These are phyloP conservation scores for Verticillium albo-atrum DNA, from an alignment of 2,329 filamentous ascomycete species.

Conservation along the genomic window DNA sequence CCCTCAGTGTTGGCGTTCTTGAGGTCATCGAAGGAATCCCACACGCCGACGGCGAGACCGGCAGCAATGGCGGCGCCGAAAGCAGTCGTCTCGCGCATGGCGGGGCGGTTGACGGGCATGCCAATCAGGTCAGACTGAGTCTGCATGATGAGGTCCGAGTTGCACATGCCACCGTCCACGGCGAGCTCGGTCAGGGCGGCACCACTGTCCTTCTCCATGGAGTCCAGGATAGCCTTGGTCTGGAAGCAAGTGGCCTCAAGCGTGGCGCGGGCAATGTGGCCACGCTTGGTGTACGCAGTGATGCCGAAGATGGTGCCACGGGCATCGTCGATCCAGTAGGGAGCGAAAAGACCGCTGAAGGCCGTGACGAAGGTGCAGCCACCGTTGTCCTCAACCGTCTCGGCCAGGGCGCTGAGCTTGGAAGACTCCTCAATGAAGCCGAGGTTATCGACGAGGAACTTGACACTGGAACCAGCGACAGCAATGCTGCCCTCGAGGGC, in stretches of 20 bases:
- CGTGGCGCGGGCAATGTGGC: constrained; percentile 75
- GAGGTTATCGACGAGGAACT: constrained; percentile 58
- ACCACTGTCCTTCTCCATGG: constrained; percentile 78
- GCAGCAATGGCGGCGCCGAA: constrained; percentile 79
- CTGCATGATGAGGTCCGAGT: constrained; percentile 77
- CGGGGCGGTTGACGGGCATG: constrained; percentile 72
- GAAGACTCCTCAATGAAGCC: constrained; percentile 47
- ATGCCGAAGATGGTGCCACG: constrained; percentile 77
- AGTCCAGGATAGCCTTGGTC: constrained; percentile 75
- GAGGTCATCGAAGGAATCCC: constrained; percentile 69
- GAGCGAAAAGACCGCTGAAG: constrained; percentile 76
- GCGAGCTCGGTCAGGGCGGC: constrained; percentile 67
- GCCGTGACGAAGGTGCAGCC: constrained; percentile 76
- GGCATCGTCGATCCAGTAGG: constrained; percentile 82
- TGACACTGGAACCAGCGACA: constrained; percentile 71
- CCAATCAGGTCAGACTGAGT: constrained; percentile 77
- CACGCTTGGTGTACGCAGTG: constrained; percentile 70
- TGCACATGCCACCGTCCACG: constrained; percentile 82
- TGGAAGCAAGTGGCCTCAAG: constrained; percentile 80
- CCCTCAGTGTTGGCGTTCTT: constrained; percentile 68
- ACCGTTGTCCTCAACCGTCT: constrained; percentile 60
- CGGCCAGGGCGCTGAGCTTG: constrained; percentile 40
- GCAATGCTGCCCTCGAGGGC: constrained; percentile 75
- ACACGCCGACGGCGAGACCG: constrained; percentile 70
- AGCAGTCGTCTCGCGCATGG: constrained; percentile 80